Evolutionary conservation across 352 stramenopile genomes (phyloP).

Genomic region (Pythium sukuiense): DNA sequence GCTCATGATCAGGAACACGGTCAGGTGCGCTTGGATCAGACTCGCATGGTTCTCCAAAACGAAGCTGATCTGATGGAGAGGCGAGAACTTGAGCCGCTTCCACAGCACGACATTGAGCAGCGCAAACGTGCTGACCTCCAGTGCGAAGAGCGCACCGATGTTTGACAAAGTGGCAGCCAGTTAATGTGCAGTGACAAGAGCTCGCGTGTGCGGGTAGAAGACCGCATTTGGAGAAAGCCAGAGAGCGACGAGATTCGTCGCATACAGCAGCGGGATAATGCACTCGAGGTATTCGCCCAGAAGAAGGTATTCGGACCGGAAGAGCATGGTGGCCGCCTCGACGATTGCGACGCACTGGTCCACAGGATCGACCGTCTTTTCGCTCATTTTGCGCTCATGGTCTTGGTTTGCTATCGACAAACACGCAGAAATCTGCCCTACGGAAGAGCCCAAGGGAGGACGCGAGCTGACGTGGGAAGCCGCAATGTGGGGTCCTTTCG

Average conservation of each 20-base stretch:
- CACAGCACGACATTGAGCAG: conserved; percentile 6
- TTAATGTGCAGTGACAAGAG: background rate
- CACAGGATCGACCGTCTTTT: background rate
- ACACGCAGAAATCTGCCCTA: background rate
- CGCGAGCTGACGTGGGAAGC: no score
- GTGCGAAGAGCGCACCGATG: background rate
- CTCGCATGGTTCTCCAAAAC: conserved; percentile 20
- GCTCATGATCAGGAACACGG: conserved; percentile 11
- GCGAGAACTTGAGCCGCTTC: conserved; percentile 9
- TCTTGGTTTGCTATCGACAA: no score
- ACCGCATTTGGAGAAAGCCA: conserved; percentile 25
- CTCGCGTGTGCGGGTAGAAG: conserved; percentile 25
- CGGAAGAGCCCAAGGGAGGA: background rate
- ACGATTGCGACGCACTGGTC: conserved; percentile 13
- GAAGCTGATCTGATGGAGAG: conserved; percentile 21
- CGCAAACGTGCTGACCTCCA: background rate
- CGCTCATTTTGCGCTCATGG: background rate
- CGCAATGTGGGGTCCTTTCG: background rate
- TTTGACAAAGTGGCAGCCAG: background rate
- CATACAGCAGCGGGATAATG: conserved; percentile 25
- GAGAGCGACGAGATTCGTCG: conserved; percentile 23
- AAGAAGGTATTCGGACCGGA: conserved; percentile 24
- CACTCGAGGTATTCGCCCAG: conserved; percentile 32
- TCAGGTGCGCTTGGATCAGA: conserved; percentile 13
- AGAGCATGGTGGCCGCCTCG: conserved; percentile 9